These are phyloP conservation scores for Diacronema lutheri DNA, from an alignment of 78 protist species.

Conservation along the genomic window DNA sequence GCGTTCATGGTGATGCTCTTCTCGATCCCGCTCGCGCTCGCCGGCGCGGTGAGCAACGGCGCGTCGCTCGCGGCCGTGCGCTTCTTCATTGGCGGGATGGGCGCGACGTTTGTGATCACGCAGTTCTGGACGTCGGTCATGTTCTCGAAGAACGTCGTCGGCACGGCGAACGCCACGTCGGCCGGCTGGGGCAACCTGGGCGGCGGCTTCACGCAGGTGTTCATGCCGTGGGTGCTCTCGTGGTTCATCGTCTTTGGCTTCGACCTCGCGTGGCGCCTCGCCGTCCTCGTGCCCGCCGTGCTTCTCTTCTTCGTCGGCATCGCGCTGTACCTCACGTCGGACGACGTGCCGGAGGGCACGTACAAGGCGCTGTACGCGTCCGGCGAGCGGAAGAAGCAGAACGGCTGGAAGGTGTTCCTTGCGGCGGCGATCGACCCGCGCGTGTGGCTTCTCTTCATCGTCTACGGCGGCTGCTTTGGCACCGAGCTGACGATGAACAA, in stretches of 20 bases:
- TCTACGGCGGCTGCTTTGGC: constrained; percentile 20
- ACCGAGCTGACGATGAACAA: constrained; percentile 20
- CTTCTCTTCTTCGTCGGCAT: background rate
- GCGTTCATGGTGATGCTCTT: too few relatives aligned
- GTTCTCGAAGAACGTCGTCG: background rate
- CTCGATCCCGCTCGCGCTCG: background rate
- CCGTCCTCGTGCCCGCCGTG: background rate
- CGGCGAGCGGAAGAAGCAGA: constrained; percentile 18
- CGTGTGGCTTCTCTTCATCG: background rate
- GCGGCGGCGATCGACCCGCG: background rate
- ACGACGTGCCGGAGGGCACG: background rate
- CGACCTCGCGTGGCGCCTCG: constrained; percentile 1
- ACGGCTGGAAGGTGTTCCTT: background rate
- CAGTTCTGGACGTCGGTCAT: constrained; percentile 3
- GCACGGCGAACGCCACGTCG: background rate
- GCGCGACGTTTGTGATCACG: constrained; percentile 15
- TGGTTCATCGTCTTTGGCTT: background rate
- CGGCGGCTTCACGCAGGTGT: background rate
- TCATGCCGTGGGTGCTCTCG: background rate
- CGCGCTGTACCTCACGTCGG: background rate
- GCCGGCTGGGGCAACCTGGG: constrained; percentile 33
- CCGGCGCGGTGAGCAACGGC: background rate
- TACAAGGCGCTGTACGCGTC: background rate
- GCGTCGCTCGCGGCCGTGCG: background rate
- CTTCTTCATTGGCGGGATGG: background rate